Evolutionary conservation across 331 rosid genomes (phyloP).

Genomic region (Malus hybrid): DNA sequence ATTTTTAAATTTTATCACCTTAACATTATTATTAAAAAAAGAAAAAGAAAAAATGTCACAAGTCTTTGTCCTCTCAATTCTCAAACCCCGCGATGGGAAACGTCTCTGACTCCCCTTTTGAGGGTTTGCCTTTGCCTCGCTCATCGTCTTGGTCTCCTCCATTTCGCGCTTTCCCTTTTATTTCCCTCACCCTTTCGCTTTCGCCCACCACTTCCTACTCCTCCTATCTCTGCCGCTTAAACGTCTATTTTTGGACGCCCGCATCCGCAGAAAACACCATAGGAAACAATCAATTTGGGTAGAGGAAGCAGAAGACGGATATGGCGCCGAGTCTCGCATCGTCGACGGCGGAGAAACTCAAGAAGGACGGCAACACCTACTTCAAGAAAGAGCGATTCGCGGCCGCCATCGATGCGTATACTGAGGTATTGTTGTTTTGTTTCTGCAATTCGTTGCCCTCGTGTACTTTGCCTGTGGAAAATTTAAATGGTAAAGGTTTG

Average conservation of each 20-base stretch:
- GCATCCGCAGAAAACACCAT: not conserved
- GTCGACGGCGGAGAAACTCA: slow-evolving; percentile 58
- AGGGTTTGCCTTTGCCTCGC: not conserved
- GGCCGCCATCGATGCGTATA: slow-evolving; percentile 93
- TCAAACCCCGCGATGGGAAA: not conserved
- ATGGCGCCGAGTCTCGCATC: slow-evolving; percentile 25
- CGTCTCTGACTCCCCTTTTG: not conserved
- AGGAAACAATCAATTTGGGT: not conserved
- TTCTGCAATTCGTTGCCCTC: not conserved
- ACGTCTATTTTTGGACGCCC: not conserved
- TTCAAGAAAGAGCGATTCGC: slow-evolving; percentile 68
- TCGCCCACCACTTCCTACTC: not conserved
- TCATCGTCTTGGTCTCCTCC: not conserved
- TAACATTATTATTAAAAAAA: no score
- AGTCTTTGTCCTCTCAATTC: not conserved
- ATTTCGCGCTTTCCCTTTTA: not conserved
- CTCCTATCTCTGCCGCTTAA: not conserved
- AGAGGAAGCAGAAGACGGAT: not conserved
- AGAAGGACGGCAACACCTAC: slow-evolving; percentile 61
- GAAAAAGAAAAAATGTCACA: not conserved
- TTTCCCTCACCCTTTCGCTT: not conserved
- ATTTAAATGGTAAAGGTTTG: not conserved
- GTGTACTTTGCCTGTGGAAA: no score
- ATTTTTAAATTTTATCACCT: rapidly evolving
- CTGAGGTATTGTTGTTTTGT: slow-evolving; percentile 43